phyloP scores from a whole-genome alignment of 164 flowering plant genomes.

The Houttuynia cordata region DNA sequence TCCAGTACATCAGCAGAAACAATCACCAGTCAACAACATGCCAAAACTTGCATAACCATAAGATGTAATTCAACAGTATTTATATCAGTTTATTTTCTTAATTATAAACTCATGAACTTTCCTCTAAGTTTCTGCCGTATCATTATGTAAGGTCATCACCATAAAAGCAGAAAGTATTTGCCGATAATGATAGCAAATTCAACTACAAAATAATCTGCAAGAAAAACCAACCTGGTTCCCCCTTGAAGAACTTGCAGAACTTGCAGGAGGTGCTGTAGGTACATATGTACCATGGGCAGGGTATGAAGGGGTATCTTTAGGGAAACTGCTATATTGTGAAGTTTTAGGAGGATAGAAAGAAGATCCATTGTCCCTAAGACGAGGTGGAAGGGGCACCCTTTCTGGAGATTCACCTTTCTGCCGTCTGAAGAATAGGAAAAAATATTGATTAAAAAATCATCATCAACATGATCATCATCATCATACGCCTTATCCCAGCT shows the following conservation, averaged over 20 bases:
- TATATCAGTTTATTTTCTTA: no score
- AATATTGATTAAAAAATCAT: no score
- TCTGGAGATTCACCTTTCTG: conserved; percentile 31
- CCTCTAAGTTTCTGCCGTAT: no score
- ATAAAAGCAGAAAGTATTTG: no score
- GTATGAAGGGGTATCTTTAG: conserved; percentile 17
- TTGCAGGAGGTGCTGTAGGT: conserved; percentile 45
- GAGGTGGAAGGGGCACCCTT: conserved; percentile 70
- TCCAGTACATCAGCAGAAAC: background rate
- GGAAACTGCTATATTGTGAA: conserved; percentile 10
- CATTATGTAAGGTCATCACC: no score
- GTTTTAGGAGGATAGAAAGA: conserved; percentile 24
- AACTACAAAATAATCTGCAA: no score
- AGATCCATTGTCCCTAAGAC: conserved; percentile 19
- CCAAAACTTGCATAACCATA: background rate
- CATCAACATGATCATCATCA: no score
- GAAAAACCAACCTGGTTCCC: background rate
- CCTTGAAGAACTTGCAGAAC: conserved; percentile 26
- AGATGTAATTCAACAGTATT: no score
- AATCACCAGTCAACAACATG: background rate
- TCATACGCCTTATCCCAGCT: no score
- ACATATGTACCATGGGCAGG: conserved; percentile 4
- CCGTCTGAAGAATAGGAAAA: conserved; percentile 17
- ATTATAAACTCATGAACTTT: no score
- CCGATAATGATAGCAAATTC: no score